Evolutionary conservation across 495 filamentous ascomycete genomes (phyloP).

Genomic region (Aspergillus homomorphus): DNA sequence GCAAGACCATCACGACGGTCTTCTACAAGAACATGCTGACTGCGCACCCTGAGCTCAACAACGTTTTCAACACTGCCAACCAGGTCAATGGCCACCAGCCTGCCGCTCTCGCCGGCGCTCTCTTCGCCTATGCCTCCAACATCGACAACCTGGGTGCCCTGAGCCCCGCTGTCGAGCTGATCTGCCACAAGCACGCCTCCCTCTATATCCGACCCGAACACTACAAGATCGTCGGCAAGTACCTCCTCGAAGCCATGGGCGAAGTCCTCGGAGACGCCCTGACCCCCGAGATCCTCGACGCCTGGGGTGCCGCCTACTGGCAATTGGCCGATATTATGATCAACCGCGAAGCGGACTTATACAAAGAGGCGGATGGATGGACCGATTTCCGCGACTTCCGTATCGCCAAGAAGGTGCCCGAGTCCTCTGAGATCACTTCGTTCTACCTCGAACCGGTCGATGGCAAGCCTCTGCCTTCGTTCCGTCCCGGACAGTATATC

Average conservation of each 20-base stretch:
- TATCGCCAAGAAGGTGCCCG: conserved; percentile 58
- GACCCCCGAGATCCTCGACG: conserved; percentile 62
- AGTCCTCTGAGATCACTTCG: conserved; percentile 63
- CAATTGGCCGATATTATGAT: conserved; percentile 70
- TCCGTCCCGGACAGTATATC: conserved; percentile 68
- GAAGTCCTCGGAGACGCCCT: conserved; percentile 64
- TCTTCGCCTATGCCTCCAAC: conserved; percentile 68
- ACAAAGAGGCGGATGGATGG: conserved; percentile 56
- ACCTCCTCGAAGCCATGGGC: conserved; percentile 66
- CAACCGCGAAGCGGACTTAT: conserved; percentile 57
- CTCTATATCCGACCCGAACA: conserved; percentile 65
- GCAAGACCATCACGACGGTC: conserved; percentile 58
- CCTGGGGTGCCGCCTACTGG: conserved; percentile 71
- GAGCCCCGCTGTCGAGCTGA: conserved; percentile 60
- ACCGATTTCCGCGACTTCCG: conserved; percentile 64
- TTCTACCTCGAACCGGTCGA: conserved; percentile 71
- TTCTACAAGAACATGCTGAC: conserved; percentile 69
- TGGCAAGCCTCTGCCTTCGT: conserved; percentile 54
- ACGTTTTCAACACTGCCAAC: conserved; percentile 65
- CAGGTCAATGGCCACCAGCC: conserved; percentile 64
- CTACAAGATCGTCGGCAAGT: conserved; percentile 65
- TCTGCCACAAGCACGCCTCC: conserved; percentile 72
- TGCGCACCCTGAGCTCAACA: conserved; percentile 58
- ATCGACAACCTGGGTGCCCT: conserved; percentile 67
- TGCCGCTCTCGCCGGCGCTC: conserved; percentile 59